A percentile compares a stretch with the other conserved stretches of the same genome.
Conservation (phyloP, 1,284 basidiomycete species). For the Fomitiporia mediterranea region DNA sequence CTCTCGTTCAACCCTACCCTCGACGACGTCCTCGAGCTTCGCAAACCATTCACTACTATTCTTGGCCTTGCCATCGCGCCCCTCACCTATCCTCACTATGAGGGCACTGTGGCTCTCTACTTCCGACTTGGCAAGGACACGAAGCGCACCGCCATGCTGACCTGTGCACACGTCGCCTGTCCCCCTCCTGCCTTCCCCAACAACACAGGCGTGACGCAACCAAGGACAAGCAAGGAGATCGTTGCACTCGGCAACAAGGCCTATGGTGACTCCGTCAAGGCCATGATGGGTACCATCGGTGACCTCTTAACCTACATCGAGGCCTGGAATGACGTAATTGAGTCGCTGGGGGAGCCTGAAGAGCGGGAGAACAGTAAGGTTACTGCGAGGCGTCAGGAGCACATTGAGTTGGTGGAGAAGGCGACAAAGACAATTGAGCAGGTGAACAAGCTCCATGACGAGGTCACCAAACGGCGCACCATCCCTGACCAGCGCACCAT, state of each 20-base stretch:
- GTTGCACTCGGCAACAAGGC: constrained; percentile 28
- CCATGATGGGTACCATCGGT: no score
- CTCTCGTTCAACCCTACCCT: constrained; percentile 22
- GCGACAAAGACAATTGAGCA: no score
- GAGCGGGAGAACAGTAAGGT: no score
- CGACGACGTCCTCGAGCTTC: constrained; percentile 27
- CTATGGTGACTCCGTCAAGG: constrained; percentile 31
- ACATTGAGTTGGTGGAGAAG: no score
- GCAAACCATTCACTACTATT: constrained; percentile 28
- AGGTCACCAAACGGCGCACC: constrained; percentile 1
- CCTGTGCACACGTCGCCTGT: constrained; percentile 35
- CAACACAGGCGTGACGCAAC: constrained; percentile 26
- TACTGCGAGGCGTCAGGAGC: no score
- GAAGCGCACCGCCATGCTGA: constrained; percentile 34
- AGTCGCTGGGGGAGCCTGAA: no score
- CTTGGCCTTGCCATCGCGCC: constrained; percentile 33
- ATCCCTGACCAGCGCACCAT: constrained; percentile 27
- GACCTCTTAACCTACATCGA: no score
- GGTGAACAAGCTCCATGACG: constrained; percentile 22
- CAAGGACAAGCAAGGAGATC: constrained; percentile 28
- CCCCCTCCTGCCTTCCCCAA: neutral
- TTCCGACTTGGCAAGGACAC: constrained; percentile 37
- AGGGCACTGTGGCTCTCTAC: constrained; percentile 34
- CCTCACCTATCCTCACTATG: constrained; percentile 25
- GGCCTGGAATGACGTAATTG: no score